Evolutionary conservation across 2,329 filamentous ascomycete genomes (phyloP).

Genomic region (Seiridium cupressi): DNA sequence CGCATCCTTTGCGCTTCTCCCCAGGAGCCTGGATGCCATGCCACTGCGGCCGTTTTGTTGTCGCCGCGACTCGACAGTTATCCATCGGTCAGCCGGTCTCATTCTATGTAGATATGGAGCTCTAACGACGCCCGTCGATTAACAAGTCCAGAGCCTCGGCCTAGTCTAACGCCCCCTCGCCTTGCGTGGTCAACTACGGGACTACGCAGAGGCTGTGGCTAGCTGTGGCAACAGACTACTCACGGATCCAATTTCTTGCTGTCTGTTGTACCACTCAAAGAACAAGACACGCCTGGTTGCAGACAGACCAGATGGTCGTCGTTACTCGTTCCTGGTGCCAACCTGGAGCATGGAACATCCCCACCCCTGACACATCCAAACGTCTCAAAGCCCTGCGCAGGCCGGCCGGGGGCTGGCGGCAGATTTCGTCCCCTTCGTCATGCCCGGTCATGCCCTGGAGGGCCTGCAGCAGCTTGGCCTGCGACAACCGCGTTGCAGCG

Average conservation of each 20-base stretch:
- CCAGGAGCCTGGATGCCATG: background rate
- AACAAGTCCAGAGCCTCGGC: too few species aligned
- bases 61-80: background rate
- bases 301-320: background rate
- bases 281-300: too few species aligned
- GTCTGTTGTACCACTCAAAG: too few species aligned
- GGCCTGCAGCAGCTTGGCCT: background rate
- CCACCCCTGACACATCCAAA: conserved; percentile 8
- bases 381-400: conserved; percentile 5
- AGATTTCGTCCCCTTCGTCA: background rate
- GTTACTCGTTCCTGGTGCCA: background rate
- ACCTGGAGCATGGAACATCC: background rate
- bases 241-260: too few species aligned
- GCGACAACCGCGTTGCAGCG: background rate
- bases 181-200: too few species aligned
- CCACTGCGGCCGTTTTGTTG: background rate
- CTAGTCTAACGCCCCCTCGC: too few species aligned
- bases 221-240: too few species aligned
- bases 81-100: background rate
- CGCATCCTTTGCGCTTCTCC: background rate
- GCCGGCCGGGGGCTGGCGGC: background rate
- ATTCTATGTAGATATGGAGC: too few species aligned
- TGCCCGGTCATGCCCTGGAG: background rate
- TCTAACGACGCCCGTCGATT: too few species aligned
- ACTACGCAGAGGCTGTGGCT: too few species aligned